Percentiles rank a stretch among this genome's conserved stretches.
Evolutionary conservation across 768 basidiomycete genomes (phyloP).

Genomic region (Termitomyces sp.): DNA sequence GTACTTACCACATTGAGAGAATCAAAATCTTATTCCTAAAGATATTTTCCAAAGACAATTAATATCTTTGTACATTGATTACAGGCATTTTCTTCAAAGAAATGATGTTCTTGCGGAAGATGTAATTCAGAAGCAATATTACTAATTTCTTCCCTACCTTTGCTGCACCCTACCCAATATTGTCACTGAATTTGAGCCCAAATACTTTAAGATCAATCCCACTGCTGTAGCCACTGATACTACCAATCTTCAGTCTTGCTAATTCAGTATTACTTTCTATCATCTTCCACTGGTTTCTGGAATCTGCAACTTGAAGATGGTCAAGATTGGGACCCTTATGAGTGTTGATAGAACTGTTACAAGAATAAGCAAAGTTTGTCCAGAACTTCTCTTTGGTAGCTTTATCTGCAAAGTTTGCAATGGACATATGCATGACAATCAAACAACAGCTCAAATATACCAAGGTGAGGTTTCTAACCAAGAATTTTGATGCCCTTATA

Average conservation of each 20-base stretch:
- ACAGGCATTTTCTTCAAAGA: slow-evolving; percentile 78
- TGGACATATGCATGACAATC: slow-evolving; percentile 81
- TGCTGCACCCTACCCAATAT: slow-evolving; percentile 87
- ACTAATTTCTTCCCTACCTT: slow-evolving; percentile 93
- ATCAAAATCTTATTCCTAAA: too few species aligned
- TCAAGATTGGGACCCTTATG: slow-evolving; percentile 91
- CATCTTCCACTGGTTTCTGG: slow-evolving; percentile 90
- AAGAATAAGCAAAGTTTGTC: slow-evolving; percentile 93
- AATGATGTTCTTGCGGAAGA: slow-evolving; percentile 94
- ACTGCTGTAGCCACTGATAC: slow-evolving; percentile 84
- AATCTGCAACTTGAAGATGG: slow-evolving; percentile 89
- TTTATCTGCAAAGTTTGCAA: slow-evolving; percentile 90
- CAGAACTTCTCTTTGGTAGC: slow-evolving; percentile 89
- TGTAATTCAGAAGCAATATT: slow-evolving; percentile 93
- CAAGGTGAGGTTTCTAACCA: slow-evolving; percentile 49
- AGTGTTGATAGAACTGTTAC: slow-evolving; percentile 97
- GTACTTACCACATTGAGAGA: too few species aligned
- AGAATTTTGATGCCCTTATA: not conserved
- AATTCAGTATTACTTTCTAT: slow-evolving; percentile 95
- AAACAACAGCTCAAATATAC: slow-evolving; percentile 99
- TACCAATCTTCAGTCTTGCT: slow-evolving; percentile 83
- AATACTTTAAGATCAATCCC: slow-evolving; percentile 92
- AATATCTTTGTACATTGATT: slow-evolving; percentile 99
- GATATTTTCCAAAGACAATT: too few species aligned
- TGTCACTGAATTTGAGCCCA: slow-evolving; percentile 84